Evolutionary conservation across 2,329 filamentous ascomycete species (phyloP).

Genomic region (Fusarium metavorans): DNA sequence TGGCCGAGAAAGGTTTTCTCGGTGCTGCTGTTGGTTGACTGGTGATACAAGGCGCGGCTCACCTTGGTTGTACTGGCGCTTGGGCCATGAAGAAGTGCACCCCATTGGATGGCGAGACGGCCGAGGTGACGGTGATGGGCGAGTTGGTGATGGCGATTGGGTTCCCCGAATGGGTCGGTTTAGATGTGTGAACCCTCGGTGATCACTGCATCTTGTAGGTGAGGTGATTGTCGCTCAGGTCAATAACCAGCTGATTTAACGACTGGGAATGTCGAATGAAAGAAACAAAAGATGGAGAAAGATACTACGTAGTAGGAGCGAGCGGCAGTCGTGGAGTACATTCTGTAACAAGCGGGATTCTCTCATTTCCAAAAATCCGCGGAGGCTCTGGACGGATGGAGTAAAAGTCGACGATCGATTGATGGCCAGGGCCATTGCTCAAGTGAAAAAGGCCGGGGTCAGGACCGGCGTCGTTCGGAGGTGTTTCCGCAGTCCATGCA

Average conservation of each 20-base stretch:
- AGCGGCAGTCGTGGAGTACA: neutral
- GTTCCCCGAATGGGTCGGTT: slow-evolving; percentile 9
- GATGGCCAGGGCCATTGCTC: neutral
- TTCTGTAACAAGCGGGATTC: slow-evolving; percentile 19
- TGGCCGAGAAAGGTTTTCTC: slow-evolving; percentile 10
- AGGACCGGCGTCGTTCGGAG: slow-evolving; percentile 25
- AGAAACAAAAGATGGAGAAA: slow-evolving; percentile 35
- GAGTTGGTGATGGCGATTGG: slow-evolving; percentile 15
- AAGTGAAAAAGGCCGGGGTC: slow-evolving; percentile 26
- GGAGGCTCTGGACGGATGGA: slow-evolving; percentile 9
- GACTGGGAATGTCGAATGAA: slow-evolving; percentile 10
- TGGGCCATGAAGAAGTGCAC: slow-evolving; percentile 17
- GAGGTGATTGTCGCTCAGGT: slow-evolving; percentile 11
- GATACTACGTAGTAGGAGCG: neutral
- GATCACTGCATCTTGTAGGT: slow-evolving; percentile 5
- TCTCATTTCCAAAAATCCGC: slow-evolving; percentile 31
- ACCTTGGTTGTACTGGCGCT: slow-evolving; percentile 23
- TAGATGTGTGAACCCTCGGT: slow-evolving; percentile 7
- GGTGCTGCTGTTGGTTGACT: slow-evolving; percentile 20
- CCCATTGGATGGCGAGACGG: slow-evolving; percentile 16
- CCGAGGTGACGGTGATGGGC: slow-evolving; percentile 9
- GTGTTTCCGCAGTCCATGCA: slow-evolving; percentile 24
- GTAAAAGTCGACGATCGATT: neutral
- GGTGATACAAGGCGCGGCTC: slow-evolving; percentile 15
- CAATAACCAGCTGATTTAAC: slow-evolving; percentile 20